phyloP scores from a whole-genome alignment of 2,329 filamentous ascomycete genomes.

The Claviceps sorghi region DNA sequence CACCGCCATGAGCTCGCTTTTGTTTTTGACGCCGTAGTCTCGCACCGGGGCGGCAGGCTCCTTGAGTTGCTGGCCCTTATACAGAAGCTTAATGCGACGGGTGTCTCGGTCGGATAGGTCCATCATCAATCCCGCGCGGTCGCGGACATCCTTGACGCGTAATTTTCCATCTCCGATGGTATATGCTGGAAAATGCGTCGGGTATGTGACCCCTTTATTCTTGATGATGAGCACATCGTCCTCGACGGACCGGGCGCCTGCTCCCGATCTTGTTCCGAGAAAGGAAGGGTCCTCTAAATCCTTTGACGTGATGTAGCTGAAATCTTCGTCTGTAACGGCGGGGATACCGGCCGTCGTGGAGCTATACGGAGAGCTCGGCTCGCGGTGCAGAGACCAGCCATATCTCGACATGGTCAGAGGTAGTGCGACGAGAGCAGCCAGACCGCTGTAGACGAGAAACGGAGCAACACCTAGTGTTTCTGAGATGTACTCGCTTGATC shows the following conservation, averaged over 20 bases:
- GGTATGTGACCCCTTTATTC: conserved; percentile 49
- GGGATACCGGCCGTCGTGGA: conserved; percentile 35
- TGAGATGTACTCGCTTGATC: conserved; percentile 37
- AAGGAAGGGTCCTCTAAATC: conserved; percentile 40
- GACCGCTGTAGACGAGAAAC: conserved; percentile 33
- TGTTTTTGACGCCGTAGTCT: conserved; percentile 47
- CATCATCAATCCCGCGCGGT: conserved; percentile 53
- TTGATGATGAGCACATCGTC: conserved; percentile 61
- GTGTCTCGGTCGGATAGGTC: conserved; percentile 40
- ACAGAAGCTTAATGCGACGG: conserved; percentile 49
- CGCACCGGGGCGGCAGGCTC: conserved; percentile 43
- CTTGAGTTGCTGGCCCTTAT: conserved; percentile 59
- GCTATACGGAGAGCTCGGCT: conserved; percentile 37
- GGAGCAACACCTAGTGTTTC: conserved; percentile 35
- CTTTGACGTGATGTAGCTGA: conserved; percentile 68
- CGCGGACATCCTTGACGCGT: conserved; percentile 48
- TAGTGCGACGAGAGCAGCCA: conserved; percentile 33
- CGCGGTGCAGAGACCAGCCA: conserved; percentile 32
- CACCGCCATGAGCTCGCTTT: conserved; percentile 41
- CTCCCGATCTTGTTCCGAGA: neutral
- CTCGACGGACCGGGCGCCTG: conserved; percentile 24
- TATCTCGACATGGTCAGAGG: conserved; percentile 41
- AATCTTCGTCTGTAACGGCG: conserved; percentile 61
- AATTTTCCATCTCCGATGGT: conserved; percentile 62
- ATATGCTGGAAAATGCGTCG: conserved; percentile 59